phyloP scores from a whole-genome alignment of 1,284 basidiomycete genomes.

The Ceratobasidium sp. region DNA sequence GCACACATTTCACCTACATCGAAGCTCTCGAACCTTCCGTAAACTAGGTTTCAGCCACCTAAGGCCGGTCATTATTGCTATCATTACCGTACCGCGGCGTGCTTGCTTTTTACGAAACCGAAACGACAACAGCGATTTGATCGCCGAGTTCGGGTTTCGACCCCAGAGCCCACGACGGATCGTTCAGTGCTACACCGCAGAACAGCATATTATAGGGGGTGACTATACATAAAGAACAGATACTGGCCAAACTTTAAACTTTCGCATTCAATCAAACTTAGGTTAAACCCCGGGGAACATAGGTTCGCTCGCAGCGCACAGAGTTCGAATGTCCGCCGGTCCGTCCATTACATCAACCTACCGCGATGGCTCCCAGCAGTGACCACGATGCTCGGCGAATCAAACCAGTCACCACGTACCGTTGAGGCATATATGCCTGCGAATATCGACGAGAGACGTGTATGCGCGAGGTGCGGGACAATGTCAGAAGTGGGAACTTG shows the following conservation, averaged over 20 bases:
- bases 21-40: not conserved
- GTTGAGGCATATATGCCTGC: no score
- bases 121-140: not conserved
- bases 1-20: not conserved
- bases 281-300: not conserved
- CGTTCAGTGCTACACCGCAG: not conserved
- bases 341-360: not conserved
- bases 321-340: not conserved
- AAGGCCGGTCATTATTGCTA: not conserved
- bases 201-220: not conserved
- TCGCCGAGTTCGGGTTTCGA: not conserved
- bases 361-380: not conserved
- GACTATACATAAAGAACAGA: not conserved
- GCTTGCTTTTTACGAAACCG: not conserved
- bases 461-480: not conserved
- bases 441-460: not conserved
- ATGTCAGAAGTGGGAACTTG: not conserved
- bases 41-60: conserved; percentile 15
- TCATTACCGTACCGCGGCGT: not conserved
- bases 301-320: not conserved
- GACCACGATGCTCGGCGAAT: not conserved
- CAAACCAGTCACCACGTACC: not conserved
- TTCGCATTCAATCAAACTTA: not conserved
- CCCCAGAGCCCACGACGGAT: not conserved
- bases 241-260: not conserved